These are phyloP conservation scores for Pisolithus microcarpus DNA, from an alignment of 768 basidiomycete genomes.

Conservation along the genomic window DNA sequence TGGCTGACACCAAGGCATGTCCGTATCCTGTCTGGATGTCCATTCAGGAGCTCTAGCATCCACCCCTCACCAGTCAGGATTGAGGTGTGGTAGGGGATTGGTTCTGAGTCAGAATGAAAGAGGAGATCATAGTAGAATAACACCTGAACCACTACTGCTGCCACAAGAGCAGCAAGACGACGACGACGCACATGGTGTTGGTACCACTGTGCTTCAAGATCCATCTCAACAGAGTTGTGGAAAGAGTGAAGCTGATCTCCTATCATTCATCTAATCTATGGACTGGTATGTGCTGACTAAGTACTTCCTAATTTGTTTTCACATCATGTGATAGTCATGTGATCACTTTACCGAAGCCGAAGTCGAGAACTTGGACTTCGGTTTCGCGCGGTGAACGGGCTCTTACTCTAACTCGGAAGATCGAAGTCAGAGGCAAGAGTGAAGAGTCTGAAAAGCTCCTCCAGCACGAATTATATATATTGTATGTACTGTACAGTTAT, in stretches of 20 bases:
- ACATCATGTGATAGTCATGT: too few species aligned
- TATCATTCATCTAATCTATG: background rate
- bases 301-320: too few species aligned
- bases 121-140: background rate
- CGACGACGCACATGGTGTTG: background rate
- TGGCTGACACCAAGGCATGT: constrained; percentile 14
- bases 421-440: too few species aligned
- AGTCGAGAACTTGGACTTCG: too few species aligned
- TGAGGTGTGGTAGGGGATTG: constrained; percentile 16
- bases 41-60: constrained; percentile 15
- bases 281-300: too few species aligned
- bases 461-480: too few species aligned
- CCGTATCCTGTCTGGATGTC: constrained; percentile 15
- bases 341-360: too few species aligned
- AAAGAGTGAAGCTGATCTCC: background rate
- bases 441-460: too few species aligned
- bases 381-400: too few species aligned
- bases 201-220: background rate
- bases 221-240: background rate
- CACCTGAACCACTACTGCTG: background rate
- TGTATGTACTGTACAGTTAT: too few species aligned
- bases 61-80: constrained; percentile 16
- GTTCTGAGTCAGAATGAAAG: background rate
- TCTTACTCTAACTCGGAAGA: too few species aligned
- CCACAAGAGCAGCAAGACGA: background rate